Evolutionary conservation across 2,329 filamentous ascomycete species (phyloP).

Genomic region (Westerdykella aurantiaca): DNA sequence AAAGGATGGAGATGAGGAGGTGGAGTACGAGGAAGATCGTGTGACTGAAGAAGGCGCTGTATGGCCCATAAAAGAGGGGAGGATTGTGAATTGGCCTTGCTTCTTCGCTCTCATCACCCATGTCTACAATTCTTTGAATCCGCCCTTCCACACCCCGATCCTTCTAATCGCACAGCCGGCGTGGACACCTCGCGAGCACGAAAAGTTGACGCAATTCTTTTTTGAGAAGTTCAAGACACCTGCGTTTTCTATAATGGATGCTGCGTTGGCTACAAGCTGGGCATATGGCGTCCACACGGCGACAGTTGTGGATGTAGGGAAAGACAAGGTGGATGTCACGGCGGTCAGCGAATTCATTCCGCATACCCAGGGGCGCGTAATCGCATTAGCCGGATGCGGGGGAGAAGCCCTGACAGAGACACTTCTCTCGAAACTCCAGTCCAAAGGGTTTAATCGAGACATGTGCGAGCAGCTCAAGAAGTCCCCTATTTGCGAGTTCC

Average conservation of each 20-base stretch:
- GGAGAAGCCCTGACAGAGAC: slow-evolving; percentile 80
- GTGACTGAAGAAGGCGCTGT: slow-evolving; percentile 84
- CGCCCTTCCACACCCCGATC: slow-evolving; percentile 90
- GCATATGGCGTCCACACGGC: slow-evolving; percentile 78
- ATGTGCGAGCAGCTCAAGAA: slow-evolving; percentile 63
- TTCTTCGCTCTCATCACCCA: slow-evolving; percentile 92
- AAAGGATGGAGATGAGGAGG: slow-evolving; percentile 51
- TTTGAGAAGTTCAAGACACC: slow-evolving; percentile 97
- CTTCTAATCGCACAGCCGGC: slow-evolving; percentile 82
- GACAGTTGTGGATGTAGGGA: slow-evolving; percentile 86
- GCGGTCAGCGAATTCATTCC: slow-evolving; percentile 79
- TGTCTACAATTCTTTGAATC: slow-evolving; percentile 81
- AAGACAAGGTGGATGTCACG: slow-evolving; percentile 86
- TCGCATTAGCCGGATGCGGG: slow-evolving; percentile 63
- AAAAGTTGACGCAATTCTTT: slow-evolving; percentile 84
- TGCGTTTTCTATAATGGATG: slow-evolving; percentile 83
- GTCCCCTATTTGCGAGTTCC: slow-evolving; percentile 57
- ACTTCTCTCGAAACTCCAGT: slow-evolving; percentile 59
- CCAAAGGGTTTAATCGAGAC: slow-evolving; percentile 53
- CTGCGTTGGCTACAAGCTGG: slow-evolving; percentile 72
- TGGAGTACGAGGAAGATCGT: slow-evolving; percentile 79
- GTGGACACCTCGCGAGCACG: slow-evolving; percentile 84
- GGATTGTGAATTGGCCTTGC: slow-evolving; percentile 83
- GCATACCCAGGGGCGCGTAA: slow-evolving; percentile 60
- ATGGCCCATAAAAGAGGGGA: slow-evolving; percentile 76